phyloP scores from a whole-genome alignment of 768 basidiomycete genomes.

The Erythrobasidium yunnanense region DNA sequence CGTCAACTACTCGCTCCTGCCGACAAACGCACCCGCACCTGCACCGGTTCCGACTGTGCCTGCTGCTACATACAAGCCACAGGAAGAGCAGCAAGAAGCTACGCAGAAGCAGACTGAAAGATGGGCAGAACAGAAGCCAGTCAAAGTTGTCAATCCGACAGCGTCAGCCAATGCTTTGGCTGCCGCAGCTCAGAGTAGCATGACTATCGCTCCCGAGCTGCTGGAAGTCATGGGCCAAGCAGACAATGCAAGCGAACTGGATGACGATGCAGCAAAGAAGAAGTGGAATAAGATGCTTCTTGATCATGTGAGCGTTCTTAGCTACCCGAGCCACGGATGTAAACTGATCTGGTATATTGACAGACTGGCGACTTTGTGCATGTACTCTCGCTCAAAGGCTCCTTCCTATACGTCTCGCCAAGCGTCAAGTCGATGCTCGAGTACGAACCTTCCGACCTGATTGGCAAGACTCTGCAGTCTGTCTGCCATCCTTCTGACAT shows the following conservation, averaged over 20 bases:
- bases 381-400: slow-evolving; percentile 83
- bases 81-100: background rate
- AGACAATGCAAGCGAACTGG: slow-evolving; percentile 33
- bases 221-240: slow-evolving; percentile 32
- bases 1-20: slow-evolving; percentile 49
- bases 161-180: slow-evolving; percentile 20
- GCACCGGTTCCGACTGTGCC: background rate
- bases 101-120: background rate
- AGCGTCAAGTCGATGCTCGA: slow-evolving; percentile 67
- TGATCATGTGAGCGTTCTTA: slow-evolving; percentile 44
- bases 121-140: background rate
- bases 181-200: slow-evolving; percentile 30
- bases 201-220: slow-evolving; percentile 28
- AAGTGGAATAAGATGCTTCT: slow-evolving; percentile 44
- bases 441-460: slow-evolving; percentile 72
- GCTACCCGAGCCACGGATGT: slow-evolving; percentile 13
- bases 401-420: slow-evolving; percentile 83
- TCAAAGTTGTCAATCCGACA: background rate
- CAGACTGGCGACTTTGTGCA: slow-evolving; percentile 61
- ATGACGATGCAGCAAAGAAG: slow-evolving; percentile 40
- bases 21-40: slow-evolving; percentile 16
- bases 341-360: background rate
- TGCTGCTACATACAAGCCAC: background rate
- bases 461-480: slow-evolving; percentile 65
- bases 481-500: slow-evolving; percentile 82